A percentile compares a stretch with the other conserved stretches of the same genome.
Evolutionary conservation across 2,329 filamentous ascomycete genomes (phyloP).

Genomic region (Botrytis cinerea): DNA sequence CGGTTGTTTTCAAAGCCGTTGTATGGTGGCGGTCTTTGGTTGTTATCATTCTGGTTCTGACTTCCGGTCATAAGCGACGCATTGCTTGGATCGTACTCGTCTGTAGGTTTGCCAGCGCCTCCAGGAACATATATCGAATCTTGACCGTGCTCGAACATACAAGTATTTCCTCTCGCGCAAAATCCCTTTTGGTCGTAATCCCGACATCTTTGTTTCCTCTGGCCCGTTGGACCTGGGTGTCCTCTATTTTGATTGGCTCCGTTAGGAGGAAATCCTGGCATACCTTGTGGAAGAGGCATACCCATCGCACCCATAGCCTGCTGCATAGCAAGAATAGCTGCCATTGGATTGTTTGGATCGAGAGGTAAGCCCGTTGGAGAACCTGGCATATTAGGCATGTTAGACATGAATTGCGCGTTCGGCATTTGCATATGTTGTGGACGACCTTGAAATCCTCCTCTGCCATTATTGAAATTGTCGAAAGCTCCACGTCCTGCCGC

Average conservation of each 20-base stretch:
- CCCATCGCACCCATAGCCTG: slow-evolving; percentile 47
- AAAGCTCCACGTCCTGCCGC: slow-evolving; percentile 44
- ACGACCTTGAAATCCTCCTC: slow-evolving; percentile 37
- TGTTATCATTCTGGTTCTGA: slow-evolving; percentile 29
- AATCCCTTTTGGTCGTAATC: slow-evolving; percentile 75
- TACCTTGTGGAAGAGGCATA: slow-evolving; percentile 48
- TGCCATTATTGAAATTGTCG: slow-evolving; percentile 41
- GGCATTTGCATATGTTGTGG: slow-evolving; percentile 32
- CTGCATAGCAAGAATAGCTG: slow-evolving; percentile 63
- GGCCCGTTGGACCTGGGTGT: slow-evolving; percentile 19
- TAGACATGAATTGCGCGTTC: slow-evolving; percentile 29
- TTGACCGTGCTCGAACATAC: slow-evolving; percentile 68
- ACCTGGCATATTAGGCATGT: slow-evolving; percentile 32
- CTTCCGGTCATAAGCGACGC: slow-evolving; percentile 46
- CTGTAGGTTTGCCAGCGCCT: slow-evolving; percentile 30
- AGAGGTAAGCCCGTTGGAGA: slow-evolving; percentile 48
- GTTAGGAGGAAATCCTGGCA: slow-evolving; percentile 42
- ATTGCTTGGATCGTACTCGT: slow-evolving; percentile 62
- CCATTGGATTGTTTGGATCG: slow-evolving; percentile 62
- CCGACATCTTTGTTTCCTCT: slow-evolving; percentile 54
- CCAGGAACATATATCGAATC: slow-evolving; percentile 48
- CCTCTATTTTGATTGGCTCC: slow-evolving; percentile 21
- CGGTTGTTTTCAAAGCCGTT: slow-evolving; percentile 25
- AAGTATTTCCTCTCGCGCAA: slow-evolving; percentile 66
- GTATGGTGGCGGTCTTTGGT: not conserved